These are phyloP conservation scores for Paraurostyla sp. DNA, from an alignment of 73 alveolate species.

Conservation along the genomic window DNA sequence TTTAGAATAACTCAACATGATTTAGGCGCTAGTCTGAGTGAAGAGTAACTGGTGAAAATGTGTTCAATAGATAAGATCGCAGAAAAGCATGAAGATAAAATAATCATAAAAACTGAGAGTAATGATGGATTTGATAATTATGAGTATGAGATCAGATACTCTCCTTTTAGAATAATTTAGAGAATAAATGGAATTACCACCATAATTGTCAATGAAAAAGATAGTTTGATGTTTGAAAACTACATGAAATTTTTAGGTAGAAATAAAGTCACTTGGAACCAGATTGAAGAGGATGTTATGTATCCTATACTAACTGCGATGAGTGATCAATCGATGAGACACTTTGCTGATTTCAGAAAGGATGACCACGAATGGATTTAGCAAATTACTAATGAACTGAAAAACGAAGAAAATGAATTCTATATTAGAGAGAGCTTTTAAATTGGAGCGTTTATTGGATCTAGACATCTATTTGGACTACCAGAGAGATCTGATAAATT, in stretches of 20 bases:
- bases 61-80: neutral
- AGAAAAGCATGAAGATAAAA: neutral
- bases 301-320: neutral
- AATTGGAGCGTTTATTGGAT: neutral
- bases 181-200: neutral
- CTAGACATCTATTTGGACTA: slow-evolving; percentile 54
- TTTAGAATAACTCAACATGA: slow-evolving; percentile 42
- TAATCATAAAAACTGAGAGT: neutral
- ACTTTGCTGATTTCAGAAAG: too few species aligned
- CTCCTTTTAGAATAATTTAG: slow-evolving; percentile 55
- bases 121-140: neutral
- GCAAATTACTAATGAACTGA: neutral
- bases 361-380: too few species aligned
- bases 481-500: slow-evolving; percentile 70
- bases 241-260: neutral
- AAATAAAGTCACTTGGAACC: too few species aligned
- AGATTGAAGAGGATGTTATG: neutral
- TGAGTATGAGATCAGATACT: neutral
- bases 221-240: slow-evolving; percentile 39
- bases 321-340: too few species aligned
- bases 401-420: neutral
- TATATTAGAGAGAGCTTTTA: neutral
- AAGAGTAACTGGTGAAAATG: neutral
- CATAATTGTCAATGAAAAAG: slow-evolving; percentile 17
- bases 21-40: neutral